Conservation (phyloP, 495 filamentous ascomycete genomes). For the Penicillium manginii region DNA sequence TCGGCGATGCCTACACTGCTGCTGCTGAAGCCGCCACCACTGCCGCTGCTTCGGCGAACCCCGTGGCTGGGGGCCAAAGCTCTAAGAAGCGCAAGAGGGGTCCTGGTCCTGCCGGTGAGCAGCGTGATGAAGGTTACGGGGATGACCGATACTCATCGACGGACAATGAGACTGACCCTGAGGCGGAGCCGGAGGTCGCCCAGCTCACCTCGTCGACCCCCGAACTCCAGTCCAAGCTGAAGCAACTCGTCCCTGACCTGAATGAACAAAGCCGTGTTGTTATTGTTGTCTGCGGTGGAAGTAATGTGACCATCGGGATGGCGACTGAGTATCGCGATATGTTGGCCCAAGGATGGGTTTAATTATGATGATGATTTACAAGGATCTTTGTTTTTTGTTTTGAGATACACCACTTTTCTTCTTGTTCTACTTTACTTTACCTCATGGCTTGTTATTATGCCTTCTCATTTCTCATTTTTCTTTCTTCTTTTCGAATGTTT, state of each 20-base stretch:
- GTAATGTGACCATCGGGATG: conserved; percentile 70
- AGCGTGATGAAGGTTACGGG: conserved; percentile 44
- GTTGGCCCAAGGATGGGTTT: conserved; percentile 46
- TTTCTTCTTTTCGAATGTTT: neutral
- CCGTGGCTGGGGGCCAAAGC: conserved; percentile 23
- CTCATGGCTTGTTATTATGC: neutral
- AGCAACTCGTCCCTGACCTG: conserved; percentile 61
- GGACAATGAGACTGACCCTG: conserved; percentile 38
- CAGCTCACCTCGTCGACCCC: conserved; percentile 12
- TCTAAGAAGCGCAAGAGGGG: conserved; percentile 45
- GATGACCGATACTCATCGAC: conserved; percentile 43
- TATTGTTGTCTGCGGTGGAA: conserved; percentile 85
- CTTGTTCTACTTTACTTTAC: conserved; percentile 13
- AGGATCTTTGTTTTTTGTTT: conserved; percentile 5
- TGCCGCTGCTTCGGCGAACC: conserved; percentile 12
- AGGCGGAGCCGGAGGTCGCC: conserved; percentile 22
- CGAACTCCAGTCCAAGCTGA: conserved; percentile 53
- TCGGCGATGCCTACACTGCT: conserved; percentile 37
- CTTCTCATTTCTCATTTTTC: neutral
- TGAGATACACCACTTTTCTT: conserved; percentile 15
- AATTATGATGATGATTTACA: conserved; percentile 17
- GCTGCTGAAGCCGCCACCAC: conserved; percentile 7
- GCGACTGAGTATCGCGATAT: conserved; percentile 63
- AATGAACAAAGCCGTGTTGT: conserved; percentile 70
- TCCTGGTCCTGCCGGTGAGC: conserved; percentile 6